Percentiles rank a stretch among this genome's conserved stretches.
These are phyloP conservation scores for Gremmenia infestans DNA, from an alignment of 2,329 filamentous ascomycete genomes.

Conservation along the genomic window DNA sequence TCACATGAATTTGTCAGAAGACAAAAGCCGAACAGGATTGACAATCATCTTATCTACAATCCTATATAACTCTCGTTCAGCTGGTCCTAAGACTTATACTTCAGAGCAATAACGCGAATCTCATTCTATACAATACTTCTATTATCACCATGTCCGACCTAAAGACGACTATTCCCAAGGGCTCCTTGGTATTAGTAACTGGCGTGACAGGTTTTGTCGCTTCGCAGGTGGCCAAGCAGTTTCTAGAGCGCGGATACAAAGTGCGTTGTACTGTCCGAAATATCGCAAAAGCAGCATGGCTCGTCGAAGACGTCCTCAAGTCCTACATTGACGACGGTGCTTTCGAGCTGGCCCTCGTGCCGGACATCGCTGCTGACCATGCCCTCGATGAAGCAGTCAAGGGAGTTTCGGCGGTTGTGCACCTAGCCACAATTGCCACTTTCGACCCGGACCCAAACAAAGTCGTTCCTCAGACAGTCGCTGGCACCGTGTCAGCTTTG, in stretches of 20 bases:
- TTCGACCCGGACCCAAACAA: conserved; percentile 35
- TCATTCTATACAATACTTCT: background rate
- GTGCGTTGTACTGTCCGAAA: conserved; percentile 43
- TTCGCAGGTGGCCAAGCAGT: conserved; percentile 37
- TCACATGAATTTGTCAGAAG: too few species aligned
- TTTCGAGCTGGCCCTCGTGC: conserved; percentile 34
- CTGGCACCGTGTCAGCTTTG: conserved; percentile 29
- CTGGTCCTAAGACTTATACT: too few species aligned
- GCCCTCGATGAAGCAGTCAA: conserved; percentile 28
- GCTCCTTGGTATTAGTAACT: conserved; percentile 39
- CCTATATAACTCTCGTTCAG: background rate
- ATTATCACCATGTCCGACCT: background rate
- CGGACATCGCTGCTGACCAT: conserved; percentile 30
- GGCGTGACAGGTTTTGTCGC: conserved; percentile 43
- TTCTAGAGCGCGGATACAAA: conserved; percentile 37
- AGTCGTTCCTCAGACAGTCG: conserved; percentile 35
- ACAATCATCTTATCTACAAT: background rate
- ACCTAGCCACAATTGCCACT: conserved; percentile 35
- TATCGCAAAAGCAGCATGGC: conserved; percentile 31
- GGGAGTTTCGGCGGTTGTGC: conserved; percentile 32
- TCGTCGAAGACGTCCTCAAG: conserved; percentile 28
- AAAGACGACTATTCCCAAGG: conserved; percentile 21
- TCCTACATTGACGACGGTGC: conserved; percentile 21
- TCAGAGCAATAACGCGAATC: too few species aligned
- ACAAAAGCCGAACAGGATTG: too few species aligned